Evolutionary conservation across 768 basidiomycete species (phyloP), one percentile per base, ranked within the genome.

Genomic region (Lepiota venenata): DNA sequence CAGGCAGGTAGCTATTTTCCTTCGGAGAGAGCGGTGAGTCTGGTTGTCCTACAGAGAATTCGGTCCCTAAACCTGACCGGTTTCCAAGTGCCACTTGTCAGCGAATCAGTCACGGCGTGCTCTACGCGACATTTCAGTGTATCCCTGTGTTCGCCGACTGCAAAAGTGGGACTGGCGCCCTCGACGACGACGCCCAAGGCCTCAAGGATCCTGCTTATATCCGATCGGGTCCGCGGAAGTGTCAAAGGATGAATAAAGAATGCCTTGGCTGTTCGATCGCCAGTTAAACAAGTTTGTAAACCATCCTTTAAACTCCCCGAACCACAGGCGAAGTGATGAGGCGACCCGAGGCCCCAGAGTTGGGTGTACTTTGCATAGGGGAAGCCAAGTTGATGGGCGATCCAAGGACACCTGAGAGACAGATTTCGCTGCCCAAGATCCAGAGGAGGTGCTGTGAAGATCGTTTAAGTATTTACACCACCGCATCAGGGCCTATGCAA

Each of bases 231-330:
- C 35, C 78, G 75, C 14, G 69, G n/a, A 68, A 40, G 84, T 61
- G 55, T 81, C 78, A 52, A 82, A 76, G 14, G 69, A 59, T 3
- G 88, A 89, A 64, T 84, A 87, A 18, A 82, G 63, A 27, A 78
- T 64, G 50, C 73, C 66, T 70, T 62, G 76, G 20, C 76, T 70
- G 50, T 83, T 81, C 29, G 78, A 75, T 64, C 90, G 93, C 90
- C 93, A 97, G 68, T 85, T 90, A 76, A 98, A 98, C 27, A 98
- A 74, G 60, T 90, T 96, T 18, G 92, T 91, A 71, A 98, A 95
- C 95, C 95, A 97, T 32, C 88, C 89, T 65, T 88, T 89, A 70
- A 91, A 84, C 67, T 91, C 90, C 54, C 86, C 86, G 12, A n/a
- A 88, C 86, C 9, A 83, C 85, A n/a, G 88, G 88, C 14, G 88